phyloP scores from a whole-genome alignment of 305 asterid species.

The Fraxinus sp. region DNA sequence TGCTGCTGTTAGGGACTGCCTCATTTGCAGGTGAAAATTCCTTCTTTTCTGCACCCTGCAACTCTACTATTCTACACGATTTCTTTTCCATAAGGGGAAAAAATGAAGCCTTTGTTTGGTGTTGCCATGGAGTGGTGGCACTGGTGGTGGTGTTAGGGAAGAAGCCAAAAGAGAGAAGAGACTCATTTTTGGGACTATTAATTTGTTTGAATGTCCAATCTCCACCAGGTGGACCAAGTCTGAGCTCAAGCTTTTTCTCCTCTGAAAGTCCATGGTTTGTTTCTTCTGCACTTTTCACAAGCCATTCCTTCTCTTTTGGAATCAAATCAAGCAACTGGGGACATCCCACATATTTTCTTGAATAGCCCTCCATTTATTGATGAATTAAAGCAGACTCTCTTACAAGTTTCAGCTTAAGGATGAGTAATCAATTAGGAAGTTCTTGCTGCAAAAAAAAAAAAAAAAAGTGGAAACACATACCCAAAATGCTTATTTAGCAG shows the following conservation, averaged over 20 bases:
- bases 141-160: conserved; percentile 15
- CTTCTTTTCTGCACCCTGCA: conserved; percentile 47
- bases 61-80: neutral
- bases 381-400: neutral
- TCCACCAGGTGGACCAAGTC: conserved; percentile 81
- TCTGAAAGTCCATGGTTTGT: conserved; percentile 37
- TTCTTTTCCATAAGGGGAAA: conserved; percentile 48
- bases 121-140: neutral
- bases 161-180: conserved; percentile 31
- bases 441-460: conserved; percentile 16
- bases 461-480: neutral
- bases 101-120: conserved; percentile 16
- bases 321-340: conserved; percentile 66
- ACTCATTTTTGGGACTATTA: conserved; percentile 15
- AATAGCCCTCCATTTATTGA: conserved; percentile 50
- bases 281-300: conserved; percentile 34
- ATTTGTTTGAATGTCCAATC: conserved; percentile 33
- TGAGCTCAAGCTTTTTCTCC: conserved; percentile 72
- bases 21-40: conserved; percentile 57
- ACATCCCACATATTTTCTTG: conserved; percentile 45
- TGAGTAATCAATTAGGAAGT: neutral
- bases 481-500: neutral
- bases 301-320: conserved; percentile 37
- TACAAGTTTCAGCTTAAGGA: neutral
- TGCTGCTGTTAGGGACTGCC: conserved; percentile 52